phyloP scores from a whole-genome alignment of 805 yeast species.

The Barnettozyma vustinii region DNA sequence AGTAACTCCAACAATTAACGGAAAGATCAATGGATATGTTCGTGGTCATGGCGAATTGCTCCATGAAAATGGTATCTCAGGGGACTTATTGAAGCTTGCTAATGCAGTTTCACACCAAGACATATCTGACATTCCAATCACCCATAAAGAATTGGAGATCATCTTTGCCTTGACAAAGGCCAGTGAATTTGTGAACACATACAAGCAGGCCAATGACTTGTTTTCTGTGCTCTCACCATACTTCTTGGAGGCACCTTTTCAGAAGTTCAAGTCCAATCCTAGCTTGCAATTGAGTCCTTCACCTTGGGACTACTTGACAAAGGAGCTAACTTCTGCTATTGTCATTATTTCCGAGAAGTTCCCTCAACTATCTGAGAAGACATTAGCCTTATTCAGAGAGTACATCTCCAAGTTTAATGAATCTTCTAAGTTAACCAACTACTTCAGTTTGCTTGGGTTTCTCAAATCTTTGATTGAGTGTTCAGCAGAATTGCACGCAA shows the following conservation, averaged over 20 bases:
- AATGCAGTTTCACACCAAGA: conserved; percentile 14
- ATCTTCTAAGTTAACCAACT: conserved; percentile 16
- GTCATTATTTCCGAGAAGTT: conserved; percentile 24
- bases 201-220: conserved; percentile 33
- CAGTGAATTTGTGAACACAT: conserved; percentile 28
- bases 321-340: conserved; percentile 29
- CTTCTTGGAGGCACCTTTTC: conserved; percentile 46
- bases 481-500: conserved; percentile 17
- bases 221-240: conserved; percentile 41
- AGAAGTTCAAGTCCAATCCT: conserved; percentile 37
- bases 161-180: conserved; percentile 42
- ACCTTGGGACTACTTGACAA: conserved; percentile 36
- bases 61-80: conserved; percentile 7
- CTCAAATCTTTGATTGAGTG: conserved; percentile 27
- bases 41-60: conserved; percentile 4
- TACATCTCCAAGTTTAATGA: conserved; percentile 22
- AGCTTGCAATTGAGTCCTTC: conserved; percentile 31
- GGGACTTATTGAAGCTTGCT: conserved; percentile 18
- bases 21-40: conserved; percentile 9
- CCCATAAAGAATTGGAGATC: conserved; percentile 50
- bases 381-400: conserved; percentile 18
- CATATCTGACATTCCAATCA: conserved; percentile 23
- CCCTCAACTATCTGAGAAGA: conserved; percentile 22
- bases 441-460: conserved; percentile 35
- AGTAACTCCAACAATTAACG: background rate